Conservation (phyloP, 371 early-diverging fungal genomes). For the Mucor indicus region DNA sequence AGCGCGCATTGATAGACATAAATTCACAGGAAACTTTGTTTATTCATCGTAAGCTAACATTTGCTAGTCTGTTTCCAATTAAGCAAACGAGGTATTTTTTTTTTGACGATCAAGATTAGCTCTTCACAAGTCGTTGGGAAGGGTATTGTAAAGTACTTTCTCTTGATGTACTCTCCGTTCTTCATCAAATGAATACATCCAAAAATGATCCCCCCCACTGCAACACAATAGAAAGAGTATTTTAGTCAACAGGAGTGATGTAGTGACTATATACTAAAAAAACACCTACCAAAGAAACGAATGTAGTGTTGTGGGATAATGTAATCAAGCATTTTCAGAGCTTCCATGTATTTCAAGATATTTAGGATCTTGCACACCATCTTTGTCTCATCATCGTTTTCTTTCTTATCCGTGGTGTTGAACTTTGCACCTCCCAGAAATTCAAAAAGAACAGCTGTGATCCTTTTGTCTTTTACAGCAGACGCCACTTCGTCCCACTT, state of each 20-base stretch:
- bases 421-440: slow-evolving; percentile 5
- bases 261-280: not conserved
- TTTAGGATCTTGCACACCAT: not conserved
- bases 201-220: slow-evolving; percentile 1
- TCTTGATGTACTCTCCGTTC: slow-evolving; percentile 3
- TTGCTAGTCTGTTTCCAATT: slow-evolving; percentile 6
- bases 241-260: slow-evolving; percentile 6
- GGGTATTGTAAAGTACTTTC: slow-evolving; percentile 1
- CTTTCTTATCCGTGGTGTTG: slow-evolving; percentile 5
- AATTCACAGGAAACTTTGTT: not conserved
- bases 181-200: slow-evolving; percentile 1
- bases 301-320: slow-evolving; percentile 5
- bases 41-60: not conserved
- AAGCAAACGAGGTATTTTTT: slow-evolving; percentile 1
- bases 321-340: not conserved
- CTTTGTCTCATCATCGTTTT: slow-evolving; percentile 3
- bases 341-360: slow-evolving; percentile 2
- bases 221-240: slow-evolving; percentile 8
- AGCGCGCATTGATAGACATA: slow-evolving; percentile 1
- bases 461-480: slow-evolving; percentile 1
- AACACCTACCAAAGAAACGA: slow-evolving; percentile 5
- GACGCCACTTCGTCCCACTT: slow-evolving; percentile 6
- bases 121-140: slow-evolving; percentile 4
- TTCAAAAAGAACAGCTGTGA: slow-evolving; percentile 4
- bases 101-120: slow-evolving; percentile 3